phyloP scores from a whole-genome alignment of 2,329 filamentous ascomycete species.

The Bisporella sp. region DNA sequence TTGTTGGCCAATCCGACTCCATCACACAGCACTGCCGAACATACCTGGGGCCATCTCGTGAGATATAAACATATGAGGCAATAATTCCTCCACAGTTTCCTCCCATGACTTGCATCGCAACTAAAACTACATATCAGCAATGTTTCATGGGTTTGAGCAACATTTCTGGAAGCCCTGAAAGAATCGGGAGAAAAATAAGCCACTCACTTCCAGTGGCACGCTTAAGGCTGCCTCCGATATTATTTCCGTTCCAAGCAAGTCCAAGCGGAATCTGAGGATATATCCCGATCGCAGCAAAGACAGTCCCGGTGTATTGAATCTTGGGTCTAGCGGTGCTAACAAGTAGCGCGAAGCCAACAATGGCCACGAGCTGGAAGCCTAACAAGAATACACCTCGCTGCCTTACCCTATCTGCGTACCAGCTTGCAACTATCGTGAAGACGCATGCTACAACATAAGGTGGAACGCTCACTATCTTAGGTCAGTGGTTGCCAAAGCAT shows the following conservation, averaged over 20 bases:
- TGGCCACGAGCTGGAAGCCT: slow-evolving; percentile 41
- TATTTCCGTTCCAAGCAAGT: slow-evolving; percentile 49
- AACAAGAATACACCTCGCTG: slow-evolving; percentile 41
- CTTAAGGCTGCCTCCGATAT: slow-evolving; percentile 47
- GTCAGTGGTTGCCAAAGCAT: no score
- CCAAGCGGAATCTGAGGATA: slow-evolving; percentile 36
- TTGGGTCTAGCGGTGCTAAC: slow-evolving; percentile 3
- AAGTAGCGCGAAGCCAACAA: slow-evolving; percentile 13
- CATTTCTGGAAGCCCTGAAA: no score
- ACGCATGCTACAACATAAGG: slow-evolving; percentile 60
- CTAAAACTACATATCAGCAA: no score
- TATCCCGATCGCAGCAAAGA: slow-evolving; percentile 35
- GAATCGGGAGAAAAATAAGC: no score
- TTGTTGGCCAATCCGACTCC: no score
- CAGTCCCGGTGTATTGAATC: slow-evolving; percentile 33
- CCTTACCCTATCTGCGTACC: slow-evolving; percentile 45
- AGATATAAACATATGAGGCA: slow-evolving; percentile 10
- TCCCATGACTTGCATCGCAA: slow-evolving; percentile 53
- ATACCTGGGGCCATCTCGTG: not conserved
- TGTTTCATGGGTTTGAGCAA: no score
- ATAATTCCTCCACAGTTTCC: slow-evolving; percentile 13
- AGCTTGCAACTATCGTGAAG: slow-evolving; percentile 45
- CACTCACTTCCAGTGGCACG: slow-evolving; percentile 43
- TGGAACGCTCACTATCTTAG: slow-evolving; percentile 26
- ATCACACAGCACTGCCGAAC: no score